These are phyloP conservation scores for Aureobasidium sp. DNA, from an alignment of 2,329 filamentous ascomycete genomes.

Conservation along the genomic window DNA sequence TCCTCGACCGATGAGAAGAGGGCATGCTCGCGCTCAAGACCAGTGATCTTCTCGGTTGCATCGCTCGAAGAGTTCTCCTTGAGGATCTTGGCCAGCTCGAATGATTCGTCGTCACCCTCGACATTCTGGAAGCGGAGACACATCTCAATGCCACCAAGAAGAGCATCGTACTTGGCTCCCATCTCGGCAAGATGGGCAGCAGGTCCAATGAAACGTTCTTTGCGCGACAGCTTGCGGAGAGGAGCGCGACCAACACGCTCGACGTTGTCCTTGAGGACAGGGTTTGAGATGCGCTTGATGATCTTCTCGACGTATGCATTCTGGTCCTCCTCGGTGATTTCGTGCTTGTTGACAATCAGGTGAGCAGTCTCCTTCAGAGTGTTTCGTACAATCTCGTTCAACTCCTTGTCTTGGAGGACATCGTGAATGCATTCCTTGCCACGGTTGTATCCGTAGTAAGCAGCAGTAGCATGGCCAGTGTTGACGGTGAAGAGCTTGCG, in stretches of 20 bases:
- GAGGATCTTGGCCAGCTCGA: conserved; percentile 79
- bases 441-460: conserved; percentile 86
- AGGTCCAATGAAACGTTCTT: conserved; percentile 92
- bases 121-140: conserved; percentile 94
- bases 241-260: conserved; percentile 94
- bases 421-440: conserved; percentile 87
- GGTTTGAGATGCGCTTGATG: conserved; percentile 87
- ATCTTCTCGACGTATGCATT: conserved; percentile 86
- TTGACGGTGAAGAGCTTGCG: conserved; percentile 99
- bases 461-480: conserved; percentile 91
- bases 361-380: conserved; percentile 79
- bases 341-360: conserved; percentile 82
- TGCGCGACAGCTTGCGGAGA: conserved; percentile 84
- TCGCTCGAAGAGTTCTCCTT: conserved; percentile 64
- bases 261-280: conserved; percentile 82
- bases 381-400: conserved; percentile 70
- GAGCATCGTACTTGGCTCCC: conserved; percentile 62
- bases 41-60: conserved; percentile 74
- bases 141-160: conserved; percentile 83
- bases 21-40: conserved; percentile 68
- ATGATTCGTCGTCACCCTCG: conserved; percentile 82
- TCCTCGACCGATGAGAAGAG: conserved; percentile 69
- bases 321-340: conserved; percentile 68
- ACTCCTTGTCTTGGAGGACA: conserved; percentile 71
- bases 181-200: conserved; percentile 82